Base-by-base conservation (phyloP, 208 protist species). In the Spongospora subterranea region DNA sequence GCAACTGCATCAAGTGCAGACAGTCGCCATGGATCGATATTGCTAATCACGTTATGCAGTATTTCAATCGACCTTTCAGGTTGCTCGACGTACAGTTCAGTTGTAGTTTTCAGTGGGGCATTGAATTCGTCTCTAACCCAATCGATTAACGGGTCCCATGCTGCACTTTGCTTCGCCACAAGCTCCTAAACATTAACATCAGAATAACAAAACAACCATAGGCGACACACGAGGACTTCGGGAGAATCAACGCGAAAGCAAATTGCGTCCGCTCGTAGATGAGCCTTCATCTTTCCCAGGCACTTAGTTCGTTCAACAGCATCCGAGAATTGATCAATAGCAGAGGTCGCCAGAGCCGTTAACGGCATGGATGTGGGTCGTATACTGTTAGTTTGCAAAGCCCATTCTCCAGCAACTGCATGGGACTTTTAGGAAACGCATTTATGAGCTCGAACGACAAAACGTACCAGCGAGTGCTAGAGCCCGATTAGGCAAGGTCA, bases 81-180 rank as follows among this genome's bases (percentile, higher is more conserved):
- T 43, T 82, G 71, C 35, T 82, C 71, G 13, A 82, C n/a, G 17
- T 35, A 6, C 6, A 82, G 71, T 43, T 82, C 71, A 13, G 71
- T 82, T 43, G 71, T 82, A 17, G 71, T 82, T n/a, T 82, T 82
- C 71, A 82, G n/a, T 6, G 71, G 71, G 6, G 71, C 71, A n/a
- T 82, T 82, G 71, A 82, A 82, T n/a, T 82, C 71, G 17, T 82
- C n/a, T 43, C 35, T 82, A 43, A 82, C 71, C 71, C 71, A 82
- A 40, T 35, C 71, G 17, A 82, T 35, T 43, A 82, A 43, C 6
- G 71, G 71, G n/a, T 82, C 71, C 71, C 71, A 82, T n/a, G 6
- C 11, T 20, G n/a, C 71, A 6, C 6, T 82, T n/a, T 82, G 71
- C 71, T 82, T 82, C 17, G n/a, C 71, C 6, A 82, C 71, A 6